phyloP scores from a whole-genome alignment of 371 early-diverging fungal species.

The Funneliformis caledonium region DNA sequence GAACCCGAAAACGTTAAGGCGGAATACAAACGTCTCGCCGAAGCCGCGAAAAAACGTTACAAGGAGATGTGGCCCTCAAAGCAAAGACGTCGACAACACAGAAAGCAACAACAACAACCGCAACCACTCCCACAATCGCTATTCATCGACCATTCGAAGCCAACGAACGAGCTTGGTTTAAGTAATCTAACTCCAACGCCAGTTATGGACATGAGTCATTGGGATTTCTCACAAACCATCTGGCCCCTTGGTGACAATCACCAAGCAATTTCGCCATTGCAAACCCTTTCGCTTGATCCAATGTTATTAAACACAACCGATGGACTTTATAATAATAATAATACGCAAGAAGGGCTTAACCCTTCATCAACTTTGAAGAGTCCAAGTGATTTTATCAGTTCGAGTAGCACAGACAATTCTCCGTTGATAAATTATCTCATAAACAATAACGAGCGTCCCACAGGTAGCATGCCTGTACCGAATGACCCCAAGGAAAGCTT shows the following conservation, averaged over 20 bases:
- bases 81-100: slow-evolving; percentile 7
- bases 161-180: background rate
- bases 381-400: no score
- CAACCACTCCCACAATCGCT: background rate
- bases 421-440: background rate
- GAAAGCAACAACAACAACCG: slow-evolving; percentile 4
- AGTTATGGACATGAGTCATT: no score
- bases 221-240: no score
- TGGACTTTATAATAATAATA: no score
- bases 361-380: no score
- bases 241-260: no score
- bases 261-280: no score
- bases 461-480: background rate
- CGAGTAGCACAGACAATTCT: background rate
- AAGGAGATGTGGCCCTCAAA: slow-evolving; percentile 28
- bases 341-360: no score
- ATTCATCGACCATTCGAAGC: background rate
- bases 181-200: no score
- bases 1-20: slow-evolving; percentile 28
- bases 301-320: no score
- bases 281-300: no score
- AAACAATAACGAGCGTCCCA: background rate
- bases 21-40: slow-evolving; percentile 13
- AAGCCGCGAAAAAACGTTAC: slow-evolving; percentile 4
- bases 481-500: background rate